Base-by-base conservation (phyloP, 75 land plant genomes). In the Pseudotsuga menziesii region DNA sequence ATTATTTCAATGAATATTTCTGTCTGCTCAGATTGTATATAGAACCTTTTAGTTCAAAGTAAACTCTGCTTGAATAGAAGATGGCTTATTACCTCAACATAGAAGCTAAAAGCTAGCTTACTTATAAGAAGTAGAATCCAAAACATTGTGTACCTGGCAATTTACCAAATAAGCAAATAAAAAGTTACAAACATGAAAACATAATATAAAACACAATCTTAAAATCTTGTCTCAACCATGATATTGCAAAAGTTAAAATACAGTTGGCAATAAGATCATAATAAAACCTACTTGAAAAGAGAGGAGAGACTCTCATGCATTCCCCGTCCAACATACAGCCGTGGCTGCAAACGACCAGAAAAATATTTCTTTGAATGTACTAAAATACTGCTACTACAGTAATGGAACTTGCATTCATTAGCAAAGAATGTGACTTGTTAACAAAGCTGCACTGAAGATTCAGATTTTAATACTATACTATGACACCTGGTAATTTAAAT, bases 291-390 rank as follows among this genome's bases (percentile, higher is more conserved):
- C 99, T 89, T 92, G 27, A 90, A 75, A 35, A 86, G 73, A 44
- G 99, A 86, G 61, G 88, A 79, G 75, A 80, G 88, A 36, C 87
- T 78, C 75, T 96, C 99, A 74, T 96, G 99, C 93, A 94, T 96
- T 69, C 99, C 99, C 58, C 97, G 92, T 55, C 97, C 99, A 78
- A 96, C 82, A 78, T 85, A 96, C 63, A 92, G 78, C 35, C 84
- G 86, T 55, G 94, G 92, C 99, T 96, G 82, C 69, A 89, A 25
- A 62, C 55, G 19, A 69, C 19, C 29, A 57, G 57, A 19, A 75
- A 75, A 19, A 56, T 3, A 75, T 54, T 75, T n/a, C 14, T 23
- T 6, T 54, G 6, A 5, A 32, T 16, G 22, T 75, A 35, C 75
- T 94, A 94, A 16, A 97, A 54, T 52, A 87, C 7, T 26, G 88